These are phyloP conservation scores for Pulveroboletus sp. DNA, from an alignment of 768 basidiomycete genomes.

Conservation along the genomic window DNA sequence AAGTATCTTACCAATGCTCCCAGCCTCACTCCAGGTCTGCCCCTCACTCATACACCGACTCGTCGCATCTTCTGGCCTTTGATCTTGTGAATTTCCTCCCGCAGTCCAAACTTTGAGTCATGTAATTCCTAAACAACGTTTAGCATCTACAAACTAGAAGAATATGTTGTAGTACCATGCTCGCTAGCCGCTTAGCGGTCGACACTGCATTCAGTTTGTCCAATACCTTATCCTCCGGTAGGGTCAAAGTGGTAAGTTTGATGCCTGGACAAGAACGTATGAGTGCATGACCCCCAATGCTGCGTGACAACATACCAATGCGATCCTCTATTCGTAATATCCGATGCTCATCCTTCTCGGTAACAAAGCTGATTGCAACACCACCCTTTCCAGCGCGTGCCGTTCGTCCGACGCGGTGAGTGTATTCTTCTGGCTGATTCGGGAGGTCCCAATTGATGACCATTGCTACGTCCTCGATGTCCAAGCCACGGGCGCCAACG, in stretches of 20 bases:
- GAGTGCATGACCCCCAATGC: not conserved
- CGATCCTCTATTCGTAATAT: slow-evolving; percentile 80
- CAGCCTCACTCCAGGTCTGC: not conserved
- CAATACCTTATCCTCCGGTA: slow-evolving; percentile 79
- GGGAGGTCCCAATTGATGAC: slow-evolving; percentile 98
- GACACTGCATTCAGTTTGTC: slow-evolving; percentile 86
- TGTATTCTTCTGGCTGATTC: slow-evolving; percentile 85
- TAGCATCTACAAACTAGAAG: not conserved
- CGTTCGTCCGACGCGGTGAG: slow-evolving; percentile 92
- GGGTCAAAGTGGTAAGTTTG: slow-evolving; percentile 63
- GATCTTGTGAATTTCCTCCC: slow-evolving; percentile 76
- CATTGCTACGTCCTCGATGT: slow-evolving; percentile 94
- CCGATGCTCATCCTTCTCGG: slow-evolving; percentile 85
- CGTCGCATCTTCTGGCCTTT: slow-evolving; percentile 58
- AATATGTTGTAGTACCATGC: slow-evolving; percentile 58
- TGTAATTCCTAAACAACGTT: slow-evolving; percentile 61
- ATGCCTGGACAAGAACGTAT: slow-evolving; percentile 45
- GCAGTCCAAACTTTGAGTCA: slow-evolving; percentile 83
- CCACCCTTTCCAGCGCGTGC: slow-evolving; percentile 88
- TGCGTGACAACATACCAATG: slow-evolving; percentile 56
- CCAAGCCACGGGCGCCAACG: slow-evolving; percentile 91
- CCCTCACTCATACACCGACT: not conserved
- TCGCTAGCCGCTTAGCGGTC: slow-evolving; percentile 87
- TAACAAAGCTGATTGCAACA: slow-evolving; percentile 89
- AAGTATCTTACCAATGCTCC: slow-evolving; percentile 9